These are phyloP conservation scores for Botryotinia globosa DNA, from an alignment of 2,329 filamentous ascomycete genomes.

Conservation along the genomic window DNA sequence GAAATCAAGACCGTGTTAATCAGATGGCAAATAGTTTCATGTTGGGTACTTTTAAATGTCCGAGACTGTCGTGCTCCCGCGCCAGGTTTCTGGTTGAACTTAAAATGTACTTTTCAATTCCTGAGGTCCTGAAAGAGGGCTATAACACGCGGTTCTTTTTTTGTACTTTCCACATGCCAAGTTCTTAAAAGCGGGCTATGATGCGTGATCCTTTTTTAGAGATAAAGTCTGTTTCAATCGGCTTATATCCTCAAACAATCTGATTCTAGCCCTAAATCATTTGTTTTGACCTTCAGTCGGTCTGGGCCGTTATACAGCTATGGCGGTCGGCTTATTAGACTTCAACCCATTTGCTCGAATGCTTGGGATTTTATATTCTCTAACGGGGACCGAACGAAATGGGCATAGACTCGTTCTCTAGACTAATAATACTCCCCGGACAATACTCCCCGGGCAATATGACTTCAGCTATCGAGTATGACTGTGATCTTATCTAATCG, in stretches of 20 bases:
- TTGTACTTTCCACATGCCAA: not conserved
- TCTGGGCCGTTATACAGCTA: not conserved
- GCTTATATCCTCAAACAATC: not conserved
- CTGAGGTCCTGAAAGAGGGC: too few species aligned
- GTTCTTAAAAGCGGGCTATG: not conserved
- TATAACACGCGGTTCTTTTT: not conserved
- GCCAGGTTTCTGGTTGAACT: not conserved
- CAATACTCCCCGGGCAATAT: not conserved
- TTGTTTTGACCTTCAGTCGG: not conserved
- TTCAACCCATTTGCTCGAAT: not conserved
- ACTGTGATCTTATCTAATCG: conserved; percentile 12
- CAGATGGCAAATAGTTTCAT: conserved; percentile 5
- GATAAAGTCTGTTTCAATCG: not conserved
- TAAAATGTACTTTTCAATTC: not conserved
- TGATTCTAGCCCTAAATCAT: not conserved
- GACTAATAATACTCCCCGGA: not conserved
- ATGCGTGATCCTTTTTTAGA: not conserved
- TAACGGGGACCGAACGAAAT: not conserved
- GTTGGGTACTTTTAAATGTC: conserved; percentile 2
- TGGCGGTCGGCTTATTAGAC: not conserved
- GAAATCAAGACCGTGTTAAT: not conserved
- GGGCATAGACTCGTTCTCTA: not conserved
- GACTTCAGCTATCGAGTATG: not conserved
- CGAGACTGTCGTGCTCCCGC: not conserved
- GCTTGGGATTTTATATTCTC: not conserved